Percentiles rank a stretch among this genome's conserved stretches.
phyloP scores from a whole-genome alignment of 2,329 filamentous ascomycete genomes.

The Elsinoe batatas region DNA sequence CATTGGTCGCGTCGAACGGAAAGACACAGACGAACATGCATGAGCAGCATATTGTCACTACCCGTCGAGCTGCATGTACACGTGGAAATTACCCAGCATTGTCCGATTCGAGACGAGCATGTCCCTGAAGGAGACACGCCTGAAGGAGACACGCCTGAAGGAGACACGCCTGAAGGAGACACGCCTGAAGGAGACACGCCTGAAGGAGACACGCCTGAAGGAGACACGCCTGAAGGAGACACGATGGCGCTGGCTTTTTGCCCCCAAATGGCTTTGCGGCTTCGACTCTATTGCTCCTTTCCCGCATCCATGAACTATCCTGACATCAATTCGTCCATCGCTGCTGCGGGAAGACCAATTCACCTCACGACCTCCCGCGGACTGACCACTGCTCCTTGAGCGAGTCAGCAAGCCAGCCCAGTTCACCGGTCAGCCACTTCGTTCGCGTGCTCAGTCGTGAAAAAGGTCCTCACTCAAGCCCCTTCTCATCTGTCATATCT shows the following conservation, averaged over 20 bases:
- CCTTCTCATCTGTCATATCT: background rate
- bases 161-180: too few relatives aligned
- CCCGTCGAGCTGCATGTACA: conserved; percentile 1
- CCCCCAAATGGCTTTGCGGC: background rate
- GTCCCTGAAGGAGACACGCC: background rate
- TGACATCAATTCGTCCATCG: background rate
- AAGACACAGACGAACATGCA: background rate
- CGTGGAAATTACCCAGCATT: background rate
- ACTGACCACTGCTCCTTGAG: background rate
- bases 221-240: background rate
- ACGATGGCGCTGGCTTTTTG: background rate
- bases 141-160: too few relatives aligned
- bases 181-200: too few relatives aligned
- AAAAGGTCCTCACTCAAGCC: background rate
- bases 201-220: too few relatives aligned
- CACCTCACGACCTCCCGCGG: background rate
- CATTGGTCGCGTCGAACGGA: background rate
- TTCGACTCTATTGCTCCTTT: conserved; percentile 1
- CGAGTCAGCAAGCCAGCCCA: background rate
- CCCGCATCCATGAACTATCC: background rate
- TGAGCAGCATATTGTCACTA: background rate
- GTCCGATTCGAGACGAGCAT: background rate
- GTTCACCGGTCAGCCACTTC: background rate
- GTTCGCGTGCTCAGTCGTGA: background rate
- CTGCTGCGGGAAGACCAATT: too few relatives aligned